These are phyloP conservation scores for Sporothrix variecibatus DNA, from an alignment of 2,329 filamentous ascomycete species.

Conservation along the genomic window DNA sequence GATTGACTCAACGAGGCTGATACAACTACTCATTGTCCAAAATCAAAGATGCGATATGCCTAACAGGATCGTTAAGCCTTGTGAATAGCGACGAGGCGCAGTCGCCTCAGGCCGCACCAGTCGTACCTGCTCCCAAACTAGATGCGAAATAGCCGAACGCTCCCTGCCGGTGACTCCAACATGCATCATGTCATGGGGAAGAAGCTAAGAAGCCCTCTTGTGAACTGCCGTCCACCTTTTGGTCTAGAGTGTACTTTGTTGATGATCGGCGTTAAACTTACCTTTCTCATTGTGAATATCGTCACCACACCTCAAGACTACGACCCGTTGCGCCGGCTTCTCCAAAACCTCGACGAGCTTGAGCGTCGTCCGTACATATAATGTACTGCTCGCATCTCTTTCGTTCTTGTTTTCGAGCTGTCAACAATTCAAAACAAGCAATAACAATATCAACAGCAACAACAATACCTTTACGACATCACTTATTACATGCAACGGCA, in stretches of 20 bases:
- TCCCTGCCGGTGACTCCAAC: not conserved
- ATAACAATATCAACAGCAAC: not conserved
- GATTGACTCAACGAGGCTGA: conserved; percentile 7
- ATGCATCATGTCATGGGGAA: not conserved
- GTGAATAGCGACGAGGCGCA: conserved; percentile 1
- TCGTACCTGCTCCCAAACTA: not conserved
- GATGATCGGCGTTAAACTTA: not conserved
- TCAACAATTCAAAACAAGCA: not conserved
- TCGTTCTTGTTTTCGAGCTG: not conserved
- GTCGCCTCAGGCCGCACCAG: not conserved
- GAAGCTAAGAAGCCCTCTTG: not conserved
- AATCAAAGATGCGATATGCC: not conserved
- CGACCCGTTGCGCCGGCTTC: not conserved
- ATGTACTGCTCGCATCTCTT: not conserved
- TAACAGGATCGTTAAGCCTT: not conserved
- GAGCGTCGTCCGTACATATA: not conserved
- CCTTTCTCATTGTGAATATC: not conserved
- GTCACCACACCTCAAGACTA: not conserved
- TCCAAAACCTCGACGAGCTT: not conserved
- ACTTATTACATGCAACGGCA: not conserved
- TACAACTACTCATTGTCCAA: not conserved
- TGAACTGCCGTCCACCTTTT: not conserved
- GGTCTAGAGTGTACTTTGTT: not conserved
- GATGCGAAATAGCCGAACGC: not conserved
- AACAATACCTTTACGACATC: not conserved